phyloP scores from a whole-genome alignment of 768 basidiomycete species.

The Calocybe cyanea region DNA sequence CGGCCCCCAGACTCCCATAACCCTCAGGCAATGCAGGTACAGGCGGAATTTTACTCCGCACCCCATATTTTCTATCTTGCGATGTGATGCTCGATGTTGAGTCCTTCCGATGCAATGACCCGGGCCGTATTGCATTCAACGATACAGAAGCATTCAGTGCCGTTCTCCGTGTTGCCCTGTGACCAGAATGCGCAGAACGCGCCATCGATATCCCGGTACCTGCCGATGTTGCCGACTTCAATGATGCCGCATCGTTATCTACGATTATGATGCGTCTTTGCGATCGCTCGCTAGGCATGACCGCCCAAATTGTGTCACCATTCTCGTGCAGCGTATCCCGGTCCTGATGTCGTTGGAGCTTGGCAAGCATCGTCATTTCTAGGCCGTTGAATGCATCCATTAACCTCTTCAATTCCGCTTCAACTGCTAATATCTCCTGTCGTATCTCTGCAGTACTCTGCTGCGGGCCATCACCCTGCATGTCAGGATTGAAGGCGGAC shows the following conservation, averaged over 20 bases:
- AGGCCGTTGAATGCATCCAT: constrained; percentile 80
- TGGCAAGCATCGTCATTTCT: constrained; percentile 65
- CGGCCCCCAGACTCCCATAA: constrained; percentile 29
- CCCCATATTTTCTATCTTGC: constrained; percentile 26
- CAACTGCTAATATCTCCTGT: constrained; percentile 62
- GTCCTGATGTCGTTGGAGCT: constrained; percentile 34
- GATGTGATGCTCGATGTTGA: constrained; percentile 62
- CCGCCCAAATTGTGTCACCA: constrained; percentile 31
- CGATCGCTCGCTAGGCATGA: constrained; percentile 31
- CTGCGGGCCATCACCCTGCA: constrained; percentile 53
- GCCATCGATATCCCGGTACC: constrained; percentile 46
- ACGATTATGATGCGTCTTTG: constrained; percentile 31
- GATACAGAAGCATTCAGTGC: constrained; percentile 24
- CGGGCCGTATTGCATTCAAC: constrained; percentile 26
- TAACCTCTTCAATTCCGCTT: constrained; percentile 65
- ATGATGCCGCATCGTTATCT: constrained; percentile 49
- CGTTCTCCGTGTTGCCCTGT: constrained; percentile 30
- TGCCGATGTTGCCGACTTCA: constrained; percentile 49
- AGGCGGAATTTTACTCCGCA: constrained; percentile 26
- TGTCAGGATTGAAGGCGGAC: constrained; percentile 33
- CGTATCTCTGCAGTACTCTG: constrained; percentile 62
- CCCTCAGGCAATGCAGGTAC: constrained; percentile 30
- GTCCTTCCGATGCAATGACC: constrained; percentile 48
- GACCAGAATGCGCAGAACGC: constrained; percentile 40
- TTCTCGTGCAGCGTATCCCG: constrained; percentile 12